A percentile compares a stretch with the other conserved stretches of the same genome.
Conservation (phyloP, 2,329 filamentous ascomycete genomes). For the Blumeria graminis region DNA sequence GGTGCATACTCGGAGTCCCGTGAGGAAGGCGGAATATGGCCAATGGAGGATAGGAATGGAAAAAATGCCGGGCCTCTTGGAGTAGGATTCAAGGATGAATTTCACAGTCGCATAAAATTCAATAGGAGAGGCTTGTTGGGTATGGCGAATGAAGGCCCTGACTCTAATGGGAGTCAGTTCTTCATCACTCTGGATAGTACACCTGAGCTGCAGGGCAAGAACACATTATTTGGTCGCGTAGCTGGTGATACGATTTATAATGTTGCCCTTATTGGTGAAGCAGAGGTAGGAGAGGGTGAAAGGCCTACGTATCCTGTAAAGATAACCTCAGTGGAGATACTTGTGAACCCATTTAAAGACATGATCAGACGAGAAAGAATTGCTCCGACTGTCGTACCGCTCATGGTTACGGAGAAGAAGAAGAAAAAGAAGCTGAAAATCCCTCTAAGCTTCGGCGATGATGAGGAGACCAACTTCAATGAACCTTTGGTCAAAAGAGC, state of each 20-base stretch:
- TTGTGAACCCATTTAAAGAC: slow-evolving; percentile 62
- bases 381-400: slow-evolving; percentile 22
- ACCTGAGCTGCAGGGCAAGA: slow-evolving; percentile 67
- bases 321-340: slow-evolving; percentile 47
- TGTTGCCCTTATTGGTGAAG: slow-evolving; percentile 76
- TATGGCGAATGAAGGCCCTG: slow-evolving; percentile 75
- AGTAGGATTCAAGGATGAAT: slow-evolving; percentile 54
- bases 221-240: slow-evolving; percentile 81
- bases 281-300: slow-evolving; percentile 61
- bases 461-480: slow-evolving; percentile 23
- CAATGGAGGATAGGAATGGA: slow-evolving; percentile 39
- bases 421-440: slow-evolving; percentile 47
- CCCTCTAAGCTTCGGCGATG: slow-evolving; percentile 53
- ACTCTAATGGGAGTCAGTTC: slow-evolving; percentile 88
- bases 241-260: slow-evolving; percentile 94
- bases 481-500: slow-evolving; percentile 46
- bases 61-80: slow-evolving; percentile 33
- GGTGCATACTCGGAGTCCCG: slow-evolving; percentile 34
- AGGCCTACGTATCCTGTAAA: slow-evolving; percentile 68
- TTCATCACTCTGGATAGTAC: slow-evolving; percentile 79
- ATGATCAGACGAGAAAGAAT: slow-evolving; percentile 47
- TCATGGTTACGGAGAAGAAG: slow-evolving; percentile 24
- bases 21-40: slow-evolving; percentile 17
- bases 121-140: slow-evolving; percentile 73
- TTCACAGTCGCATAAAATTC: slow-evolving; percentile 80